Conservation (phyloP, 108 stramenopile genomes). For the Tribonema minus region DNA sequence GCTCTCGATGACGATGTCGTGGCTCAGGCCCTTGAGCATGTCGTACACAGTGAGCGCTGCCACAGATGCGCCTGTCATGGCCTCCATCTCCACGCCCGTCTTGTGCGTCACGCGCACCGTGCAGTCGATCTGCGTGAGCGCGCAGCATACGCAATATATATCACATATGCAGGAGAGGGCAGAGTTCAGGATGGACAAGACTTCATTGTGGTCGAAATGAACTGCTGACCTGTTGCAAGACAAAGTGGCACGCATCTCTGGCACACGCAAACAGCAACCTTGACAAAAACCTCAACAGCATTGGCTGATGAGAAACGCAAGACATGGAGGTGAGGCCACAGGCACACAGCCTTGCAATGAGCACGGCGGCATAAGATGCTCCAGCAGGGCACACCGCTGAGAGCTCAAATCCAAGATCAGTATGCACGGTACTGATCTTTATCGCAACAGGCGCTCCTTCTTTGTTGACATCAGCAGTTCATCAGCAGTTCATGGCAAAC, state of each 20-base stretch:
- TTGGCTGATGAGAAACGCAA: too few relatives aligned
- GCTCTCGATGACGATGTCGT: constrained; percentile 68
- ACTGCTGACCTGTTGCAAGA: neutral
- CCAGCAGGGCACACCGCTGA: too few relatives aligned
- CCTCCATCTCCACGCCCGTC: constrained; percentile 99
- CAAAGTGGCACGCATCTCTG: neutral
- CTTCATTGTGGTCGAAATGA: neutral
- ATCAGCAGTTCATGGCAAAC: too few relatives aligned
- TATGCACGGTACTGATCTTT: too few relatives aligned
- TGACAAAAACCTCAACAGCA: too few relatives aligned
- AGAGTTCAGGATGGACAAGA: neutral
- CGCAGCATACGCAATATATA: neutral
- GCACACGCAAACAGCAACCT: neutral
- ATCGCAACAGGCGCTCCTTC: too few relatives aligned
- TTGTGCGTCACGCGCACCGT: constrained; percentile 63
- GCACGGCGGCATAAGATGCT: too few relatives aligned
- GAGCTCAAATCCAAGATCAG: too few relatives aligned
- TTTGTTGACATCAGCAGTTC: neutral
- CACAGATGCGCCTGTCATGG: constrained; percentile 76
- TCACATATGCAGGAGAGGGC: neutral
- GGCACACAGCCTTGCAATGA: too few relatives aligned
- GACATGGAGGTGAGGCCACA: too few relatives aligned
- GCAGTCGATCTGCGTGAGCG: constrained; percentile 10
- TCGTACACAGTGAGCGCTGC: constrained; percentile 92
- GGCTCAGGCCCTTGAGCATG: constrained; percentile 92